A percentile compares a stretch with the other conserved stretches of the same genome.
phyloP scores from a whole-genome alignment of 257 asterid species.

The Lithospermum erythrorhizon region DNA sequence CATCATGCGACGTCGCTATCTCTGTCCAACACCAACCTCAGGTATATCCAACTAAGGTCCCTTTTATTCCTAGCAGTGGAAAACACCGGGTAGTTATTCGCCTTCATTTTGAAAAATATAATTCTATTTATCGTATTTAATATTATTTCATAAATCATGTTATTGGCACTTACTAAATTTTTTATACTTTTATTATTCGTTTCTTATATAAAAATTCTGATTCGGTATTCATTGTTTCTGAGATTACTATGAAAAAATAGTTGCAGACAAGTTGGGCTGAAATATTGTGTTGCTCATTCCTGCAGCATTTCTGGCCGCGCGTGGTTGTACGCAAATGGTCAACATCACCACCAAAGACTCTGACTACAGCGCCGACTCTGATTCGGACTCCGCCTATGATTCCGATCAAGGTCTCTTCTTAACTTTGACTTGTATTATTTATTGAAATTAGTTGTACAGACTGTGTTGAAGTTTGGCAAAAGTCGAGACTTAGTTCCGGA shows the following conservation, averaged over 20 bases:
- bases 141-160: too few species aligned
- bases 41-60: background rate
- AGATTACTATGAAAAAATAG: conserved; percentile 14
- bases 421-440: background rate
- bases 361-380: conserved; percentile 74
- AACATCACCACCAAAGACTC: conserved; percentile 35
- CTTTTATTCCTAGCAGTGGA: too few species aligned
- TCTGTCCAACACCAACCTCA: background rate
- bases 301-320: conserved; percentile 78
- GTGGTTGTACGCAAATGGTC: conserved; percentile 72
- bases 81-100: too few species aligned
- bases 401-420: conserved; percentile 41
- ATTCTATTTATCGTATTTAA: too few species aligned
- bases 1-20: background rate
- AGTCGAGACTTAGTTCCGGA: too few species aligned
- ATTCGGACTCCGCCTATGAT: conserved; percentile 15
- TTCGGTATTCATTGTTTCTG: too few species aligned
- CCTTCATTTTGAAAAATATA: too few species aligned
- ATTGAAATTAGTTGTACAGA: too few species aligned
- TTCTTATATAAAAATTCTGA: too few species aligned
- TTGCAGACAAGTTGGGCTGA: conserved; percentile 77
- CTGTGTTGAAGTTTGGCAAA: too few species aligned
- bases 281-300: conserved; percentile 75
- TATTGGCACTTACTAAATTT: too few species aligned
- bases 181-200: too few species aligned